Conservation (phyloP, 169 alveolate species). For the Plasmodium malariae region DNA sequence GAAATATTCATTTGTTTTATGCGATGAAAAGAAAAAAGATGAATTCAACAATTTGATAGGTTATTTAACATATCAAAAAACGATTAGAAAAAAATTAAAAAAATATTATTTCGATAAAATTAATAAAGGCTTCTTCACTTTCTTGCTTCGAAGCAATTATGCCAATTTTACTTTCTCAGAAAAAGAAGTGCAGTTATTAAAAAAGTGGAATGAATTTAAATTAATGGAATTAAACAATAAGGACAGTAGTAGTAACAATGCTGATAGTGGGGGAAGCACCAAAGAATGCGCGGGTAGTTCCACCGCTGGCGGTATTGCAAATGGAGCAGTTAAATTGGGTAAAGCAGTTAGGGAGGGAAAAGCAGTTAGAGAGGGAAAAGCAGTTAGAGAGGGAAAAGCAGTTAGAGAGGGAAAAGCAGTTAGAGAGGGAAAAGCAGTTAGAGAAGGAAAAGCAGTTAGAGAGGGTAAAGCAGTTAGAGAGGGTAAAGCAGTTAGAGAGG, state of each 20-base stretch:
- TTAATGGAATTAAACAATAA: background rate
- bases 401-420: too few relatives aligned
- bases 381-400: too few relatives aligned
- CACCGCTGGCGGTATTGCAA: too few relatives aligned
- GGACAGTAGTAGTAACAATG: background rate
- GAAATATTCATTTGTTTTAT: conserved; percentile 2
- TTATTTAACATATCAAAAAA: conserved; percentile 44
- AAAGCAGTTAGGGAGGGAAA: too few relatives aligned
- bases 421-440: too few relatives aligned
- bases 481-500: too few relatives aligned
- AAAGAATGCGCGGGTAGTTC: too few relatives aligned
- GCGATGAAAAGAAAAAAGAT: conserved; percentile 38
- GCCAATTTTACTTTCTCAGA: conserved; percentile 41
- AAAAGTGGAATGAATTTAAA: conserved; percentile 39
- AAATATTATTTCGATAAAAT: conserved; percentile 47
- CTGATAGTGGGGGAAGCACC: too few relatives aligned
- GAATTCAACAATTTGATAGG: conserved; percentile 36
- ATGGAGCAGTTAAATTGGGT: too few relatives aligned
- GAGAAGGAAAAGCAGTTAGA: too few relatives aligned
- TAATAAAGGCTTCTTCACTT: conserved; percentile 52
- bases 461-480: too few relatives aligned
- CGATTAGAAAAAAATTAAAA: conserved; percentile 39
- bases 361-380: too few relatives aligned
- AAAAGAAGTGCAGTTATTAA: conserved; percentile 30
- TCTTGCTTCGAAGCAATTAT: conserved; percentile 42